A percentile compares a stretch with the other conserved stretches of the same genome.
Evolutionary conservation across 164 flowering plant species (phyloP).

Genomic region (Annona cherimola): DNA sequence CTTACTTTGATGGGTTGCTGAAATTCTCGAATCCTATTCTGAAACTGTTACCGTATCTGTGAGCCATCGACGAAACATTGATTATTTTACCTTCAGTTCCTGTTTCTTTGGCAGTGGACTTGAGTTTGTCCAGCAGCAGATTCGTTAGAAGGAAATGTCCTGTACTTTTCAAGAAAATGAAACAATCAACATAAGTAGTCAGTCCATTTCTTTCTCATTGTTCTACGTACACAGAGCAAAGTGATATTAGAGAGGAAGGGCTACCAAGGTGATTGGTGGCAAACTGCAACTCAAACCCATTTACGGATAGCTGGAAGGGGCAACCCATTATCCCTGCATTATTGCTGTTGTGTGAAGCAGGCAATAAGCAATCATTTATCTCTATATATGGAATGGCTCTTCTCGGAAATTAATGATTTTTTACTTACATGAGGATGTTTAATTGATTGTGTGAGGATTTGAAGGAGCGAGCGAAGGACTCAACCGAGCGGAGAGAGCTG

Average conservation of each 20-base stretch:
- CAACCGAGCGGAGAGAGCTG: constrained; percentile 54
- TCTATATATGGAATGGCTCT: not conserved
- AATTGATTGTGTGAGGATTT: constrained; percentile 43
- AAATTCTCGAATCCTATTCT: constrained; percentile 49
- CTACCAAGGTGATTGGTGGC: constrained; percentile 75
- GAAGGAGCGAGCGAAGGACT: constrained; percentile 53
- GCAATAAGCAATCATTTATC: not conserved
- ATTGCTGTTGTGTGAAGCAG: constrained; percentile 32
- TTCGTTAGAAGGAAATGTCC: constrained; percentile 75
- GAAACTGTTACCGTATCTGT: constrained; percentile 32
- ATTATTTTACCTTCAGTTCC: constrained; percentile 62
- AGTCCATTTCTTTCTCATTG: not conserved
- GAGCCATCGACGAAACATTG: constrained; percentile 55
- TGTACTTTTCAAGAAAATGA: constrained; percentile 18
- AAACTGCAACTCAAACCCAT: constrained; percentile 67
- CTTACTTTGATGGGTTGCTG: constrained; percentile 44
- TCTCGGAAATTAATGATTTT: not conserved
- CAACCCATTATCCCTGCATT: constrained; percentile 77
- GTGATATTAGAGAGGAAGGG: not conserved
- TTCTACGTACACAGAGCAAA: too few relatives aligned
- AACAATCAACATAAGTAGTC: not conserved
- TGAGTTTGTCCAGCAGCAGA: constrained; percentile 56
- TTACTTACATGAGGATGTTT: constrained; percentile 54
- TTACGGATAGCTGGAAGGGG: constrained; percentile 61
- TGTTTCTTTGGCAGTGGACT: constrained; percentile 47